phyloP scores from a whole-genome alignment of 116 monocot species.

The Papilionanthe hybrid region DNA sequence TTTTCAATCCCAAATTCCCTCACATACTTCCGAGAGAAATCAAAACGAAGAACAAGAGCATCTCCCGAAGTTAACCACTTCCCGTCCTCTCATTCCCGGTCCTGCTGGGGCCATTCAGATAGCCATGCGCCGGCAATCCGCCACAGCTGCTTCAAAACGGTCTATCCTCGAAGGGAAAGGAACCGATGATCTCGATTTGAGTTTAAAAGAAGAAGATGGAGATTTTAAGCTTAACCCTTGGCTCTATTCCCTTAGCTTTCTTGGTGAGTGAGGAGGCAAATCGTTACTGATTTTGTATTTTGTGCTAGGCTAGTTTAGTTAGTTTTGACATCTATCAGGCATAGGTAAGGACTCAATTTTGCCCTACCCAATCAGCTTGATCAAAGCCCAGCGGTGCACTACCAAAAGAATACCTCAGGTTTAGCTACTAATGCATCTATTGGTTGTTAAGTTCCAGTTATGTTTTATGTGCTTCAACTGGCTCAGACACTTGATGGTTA shows the following conservation, averaged over 20 bases:
- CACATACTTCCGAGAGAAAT: conserved; percentile 4
- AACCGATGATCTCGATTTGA: not conserved
- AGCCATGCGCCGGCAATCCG: conserved; percentile 42
- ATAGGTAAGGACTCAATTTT: not conserved
- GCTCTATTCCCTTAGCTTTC: conserved; percentile 51
- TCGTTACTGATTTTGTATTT: not conserved
- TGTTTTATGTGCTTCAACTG: not conserved
- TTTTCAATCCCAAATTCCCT: conserved; percentile 18
- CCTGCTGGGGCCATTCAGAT: conserved; percentile 68
- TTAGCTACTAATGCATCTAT: not conserved
- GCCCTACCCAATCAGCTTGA: conserved; percentile 25
- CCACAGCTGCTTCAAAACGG: conserved; percentile 2
- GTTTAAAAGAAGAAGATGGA: conserved; percentile 15
- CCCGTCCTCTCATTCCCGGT: conserved; percentile 46
- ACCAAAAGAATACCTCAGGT: conserved; percentile 30
- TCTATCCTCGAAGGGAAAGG: not conserved
- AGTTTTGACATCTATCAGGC: conserved; percentile 1
- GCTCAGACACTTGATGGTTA: conserved; percentile 21
- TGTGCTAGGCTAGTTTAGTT: not conserved
- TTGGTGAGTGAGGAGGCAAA: conserved; percentile 34
- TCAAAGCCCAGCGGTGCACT: conserved; percentile 7
- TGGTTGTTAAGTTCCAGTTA: conserved; percentile 3
- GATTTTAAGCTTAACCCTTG: conserved; percentile 70
- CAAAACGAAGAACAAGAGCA: not conserved
- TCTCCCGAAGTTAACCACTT: not conserved